Base-by-base conservation (phyloP, 2,329 filamentous ascomycete genomes). In the Calonectria pauciramosa region DNA sequence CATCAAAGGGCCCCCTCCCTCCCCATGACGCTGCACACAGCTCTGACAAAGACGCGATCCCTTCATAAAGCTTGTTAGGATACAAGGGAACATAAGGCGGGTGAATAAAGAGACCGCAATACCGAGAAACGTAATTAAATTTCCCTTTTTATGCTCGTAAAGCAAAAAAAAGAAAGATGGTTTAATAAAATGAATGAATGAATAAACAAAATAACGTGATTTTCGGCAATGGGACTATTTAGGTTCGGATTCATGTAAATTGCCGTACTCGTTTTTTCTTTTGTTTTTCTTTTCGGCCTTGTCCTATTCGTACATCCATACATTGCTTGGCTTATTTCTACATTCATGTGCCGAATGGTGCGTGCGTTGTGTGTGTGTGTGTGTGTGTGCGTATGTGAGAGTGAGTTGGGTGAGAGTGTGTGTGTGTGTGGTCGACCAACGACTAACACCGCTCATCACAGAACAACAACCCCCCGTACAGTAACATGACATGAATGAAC, bases 401-500 rank as follows among this genome's bases (percentile, higher is more conserved):
- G 44, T 6, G n/a, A 47, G 20, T 47, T n/a, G n/a, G 5, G 44
- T 13, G 18, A n/a, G 44, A 13, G 44, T 47, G 44, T 23, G 44
- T 47, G 44, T 44, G 41, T 44, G 41, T n/a, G 44, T 23, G n/a
- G 44, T 41, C n/a, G n/a, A n/a, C n/a, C n/a, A 16, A 23, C 20
- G 59, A 65, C 38, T 47, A 59, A 59, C n/a, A n/a, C 20, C 44
- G 9, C 64, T 67, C 51, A 49, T 51, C 71, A 47, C 44, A 65
- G 49, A 64, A 38, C 56, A 60, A 41, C n/a, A n/a, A n/a, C n/a
- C n/a, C 65, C n/a, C 44, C 36, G 47, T n/a, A n/a, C n/a, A n/a
- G 47, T 51, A 47, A 52, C 32, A 66, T 66, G 49, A 71, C 47
- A 68, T 63, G n/a, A 28, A 47, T 13, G 34, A 72, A 51, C 71